Percentiles rank a stretch among this genome's conserved stretches.
Conservation (phyloP, 495 filamentous ascomycete species). For the Xylaria nigripes region DNA sequence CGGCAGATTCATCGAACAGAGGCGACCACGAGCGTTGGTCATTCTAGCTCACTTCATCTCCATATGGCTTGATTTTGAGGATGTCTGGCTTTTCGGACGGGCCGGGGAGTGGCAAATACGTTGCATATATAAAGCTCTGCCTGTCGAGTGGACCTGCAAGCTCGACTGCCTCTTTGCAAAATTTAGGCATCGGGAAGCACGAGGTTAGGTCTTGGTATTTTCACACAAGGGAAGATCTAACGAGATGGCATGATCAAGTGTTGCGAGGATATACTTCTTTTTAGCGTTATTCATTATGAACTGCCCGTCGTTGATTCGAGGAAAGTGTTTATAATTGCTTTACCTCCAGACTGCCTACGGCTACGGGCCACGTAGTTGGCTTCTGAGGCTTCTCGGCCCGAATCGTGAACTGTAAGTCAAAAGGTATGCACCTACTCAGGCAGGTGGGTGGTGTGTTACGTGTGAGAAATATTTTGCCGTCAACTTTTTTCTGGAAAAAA, state of each 20-base stretch:
- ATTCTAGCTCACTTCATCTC: slow-evolving; percentile 35
- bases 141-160: slow-evolving; percentile 30
- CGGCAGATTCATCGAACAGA: slow-evolving; percentile 26
- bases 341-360: background rate
- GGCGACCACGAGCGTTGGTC: slow-evolving; percentile 33
- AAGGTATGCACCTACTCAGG: no score
- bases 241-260: background rate
- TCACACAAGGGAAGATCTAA: background rate
- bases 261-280: no score
- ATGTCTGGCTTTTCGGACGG: slow-evolving; percentile 33
- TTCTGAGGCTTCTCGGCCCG: background rate
- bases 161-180: slow-evolving; percentile 27
- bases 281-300: no score
- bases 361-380: background rate
- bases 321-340: background rate
- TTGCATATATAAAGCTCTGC: slow-evolving; percentile 33
- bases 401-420: background rate
- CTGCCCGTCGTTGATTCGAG: no score
- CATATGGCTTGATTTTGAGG: slow-evolving; percentile 24
- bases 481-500: no score
- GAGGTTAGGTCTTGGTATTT: background rate
- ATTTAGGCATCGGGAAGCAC: slow-evolving; percentile 17
- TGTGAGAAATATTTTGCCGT: no score
- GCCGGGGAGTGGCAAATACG: slow-evolving; percentile 34
- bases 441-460: no score